Evolutionary conservation across 2,329 filamentous ascomycete genomes (phyloP).

Genomic region (Xylariaceae sp.): DNA sequence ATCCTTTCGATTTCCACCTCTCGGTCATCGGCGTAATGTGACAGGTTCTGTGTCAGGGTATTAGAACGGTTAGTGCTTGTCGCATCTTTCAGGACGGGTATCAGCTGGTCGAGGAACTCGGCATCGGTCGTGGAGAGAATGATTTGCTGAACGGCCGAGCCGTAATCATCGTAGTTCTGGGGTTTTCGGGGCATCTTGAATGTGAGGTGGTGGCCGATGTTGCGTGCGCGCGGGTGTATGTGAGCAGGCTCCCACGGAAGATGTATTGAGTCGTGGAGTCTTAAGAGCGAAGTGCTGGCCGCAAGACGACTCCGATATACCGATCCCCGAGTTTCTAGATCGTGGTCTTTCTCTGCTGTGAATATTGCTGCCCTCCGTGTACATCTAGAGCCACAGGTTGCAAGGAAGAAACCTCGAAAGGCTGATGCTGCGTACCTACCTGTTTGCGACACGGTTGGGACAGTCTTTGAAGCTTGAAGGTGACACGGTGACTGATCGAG

Average conservation of each 20-base stretch:
- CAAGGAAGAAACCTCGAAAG: no score
- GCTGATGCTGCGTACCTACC: no score
- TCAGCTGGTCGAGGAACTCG: slow-evolving; percentile 93
- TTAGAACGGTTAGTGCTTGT: slow-evolving; percentile 69
- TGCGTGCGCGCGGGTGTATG: no score
- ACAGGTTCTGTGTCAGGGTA: slow-evolving; percentile 73
- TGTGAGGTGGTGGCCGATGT: not conserved
- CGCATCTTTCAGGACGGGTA: slow-evolving; percentile 90
- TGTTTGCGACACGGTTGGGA: no score
- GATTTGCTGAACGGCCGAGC: slow-evolving; percentile 60
- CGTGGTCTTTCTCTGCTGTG: no score
- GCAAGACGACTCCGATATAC: no score
- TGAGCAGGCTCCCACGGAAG: not conserved
- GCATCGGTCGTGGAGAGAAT: slow-evolving; percentile 87
- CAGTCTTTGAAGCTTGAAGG: no score
- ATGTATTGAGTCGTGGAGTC: not conserved
- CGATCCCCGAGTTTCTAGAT: no score
- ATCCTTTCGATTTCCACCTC: slow-evolving; percentile 92
- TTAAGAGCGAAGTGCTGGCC: not conserved
- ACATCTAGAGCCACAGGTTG: no score
- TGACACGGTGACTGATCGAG: no score
- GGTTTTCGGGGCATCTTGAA: slow-evolving; percentile 29
- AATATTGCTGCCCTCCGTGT: no score
- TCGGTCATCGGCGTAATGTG: slow-evolving; percentile 79
- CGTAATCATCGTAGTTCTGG: slow-evolving; percentile 36